Base-by-base conservation (phyloP, 176 grass and related monocot genomes). In the Hyparrhenia diplandra region DNA sequence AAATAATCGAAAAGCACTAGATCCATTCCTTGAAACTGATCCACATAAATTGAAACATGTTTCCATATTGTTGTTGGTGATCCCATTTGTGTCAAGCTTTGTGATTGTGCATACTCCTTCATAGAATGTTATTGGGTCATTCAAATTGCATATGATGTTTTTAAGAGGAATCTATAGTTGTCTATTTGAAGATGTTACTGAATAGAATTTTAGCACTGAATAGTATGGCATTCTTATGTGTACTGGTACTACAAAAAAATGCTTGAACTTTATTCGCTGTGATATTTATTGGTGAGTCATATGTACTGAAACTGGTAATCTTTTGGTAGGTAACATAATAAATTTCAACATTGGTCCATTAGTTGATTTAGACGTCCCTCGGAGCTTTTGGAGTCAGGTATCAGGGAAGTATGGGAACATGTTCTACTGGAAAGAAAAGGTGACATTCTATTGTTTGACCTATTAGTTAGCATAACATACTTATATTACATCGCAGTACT, bases 391-490 rank as follows among this genome's bases (percentile, higher is more conserved):
- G 95, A 98, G 87, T 84, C 92, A 89, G 12, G 69, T 98, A 39
- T 72, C 92, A 47, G 95, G 88, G 78, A 98, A 98, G 74, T 94
- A 92, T 25, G 95, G 95, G 1, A 98, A 98, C 78, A 91, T 98
- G 92, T 98, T 98, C 72, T 98, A 93, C 62, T 98, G 92, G 92
- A 98, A 98, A 98, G 95, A 98, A 86, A 94, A n/a, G 88, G 94
- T 97, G 17, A 63, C 16, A 29, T 75, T 81, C 11, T 71, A 6
- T 7, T 63, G 8, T 46, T 69, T 69, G 49, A 45, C 32, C 20
- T 73, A 65, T 29, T 27, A 73, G 27, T 84, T 51, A 67, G 21
- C 23, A 27, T 27, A 13, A 46, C 11, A 74, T 79, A 66, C 35
- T 79, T 6, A 37, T 37, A 65, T n/a, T n/a, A n/a, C 6, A 11